Conservation (phyloP, 2,329 filamentous ascomycete genomes). For the Lachnellula arida region DNA sequence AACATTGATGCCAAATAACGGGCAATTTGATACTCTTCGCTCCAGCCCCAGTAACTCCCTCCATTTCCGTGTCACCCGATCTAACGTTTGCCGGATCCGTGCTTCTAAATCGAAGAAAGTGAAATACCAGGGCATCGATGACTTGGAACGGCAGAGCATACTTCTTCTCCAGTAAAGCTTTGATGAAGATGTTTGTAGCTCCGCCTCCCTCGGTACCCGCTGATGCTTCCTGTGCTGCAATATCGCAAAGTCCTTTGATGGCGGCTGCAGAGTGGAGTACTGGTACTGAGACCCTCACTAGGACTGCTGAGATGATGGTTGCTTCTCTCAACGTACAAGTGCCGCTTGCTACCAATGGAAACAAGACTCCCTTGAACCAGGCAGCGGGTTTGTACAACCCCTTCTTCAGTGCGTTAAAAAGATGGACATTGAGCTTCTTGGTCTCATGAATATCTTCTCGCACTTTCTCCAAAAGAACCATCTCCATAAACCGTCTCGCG, state of each 20-base stretch:
- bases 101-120: constrained; percentile 85
- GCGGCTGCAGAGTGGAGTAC: constrained; percentile 91
- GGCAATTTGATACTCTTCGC: constrained; percentile 66
- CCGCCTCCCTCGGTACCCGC: constrained; percentile 81
- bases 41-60: constrained; percentile 40
- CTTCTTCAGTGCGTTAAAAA: constrained; percentile 93
- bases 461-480: constrained; percentile 83
- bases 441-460: constrained; percentile 90
- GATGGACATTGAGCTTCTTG: constrained; percentile 91
- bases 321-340: constrained; percentile 92
- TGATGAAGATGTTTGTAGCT: constrained; percentile 93
- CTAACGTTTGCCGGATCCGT: constrained; percentile 55
- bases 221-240: constrained; percentile 84
- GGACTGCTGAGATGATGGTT: constrained; percentile 81
- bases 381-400: constrained; percentile 88
- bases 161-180: constrained; percentile 89
- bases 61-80: constrained; percentile 44
- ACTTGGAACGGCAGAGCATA: constrained; percentile 95
- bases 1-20: constrained; percentile 92
- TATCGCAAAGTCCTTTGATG: constrained; percentile 86
- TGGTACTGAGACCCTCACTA: constrained; percentile 79
- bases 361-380: constrained; percentile 95
- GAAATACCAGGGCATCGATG: constrained; percentile 90
- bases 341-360: constrained; percentile 78
- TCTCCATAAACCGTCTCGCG: constrained; percentile 80